Evolutionary conservation across 305 asterid genomes (phyloP), one percentile per base, ranked within the genome.

Genomic region (Withania somnifera): DNA sequence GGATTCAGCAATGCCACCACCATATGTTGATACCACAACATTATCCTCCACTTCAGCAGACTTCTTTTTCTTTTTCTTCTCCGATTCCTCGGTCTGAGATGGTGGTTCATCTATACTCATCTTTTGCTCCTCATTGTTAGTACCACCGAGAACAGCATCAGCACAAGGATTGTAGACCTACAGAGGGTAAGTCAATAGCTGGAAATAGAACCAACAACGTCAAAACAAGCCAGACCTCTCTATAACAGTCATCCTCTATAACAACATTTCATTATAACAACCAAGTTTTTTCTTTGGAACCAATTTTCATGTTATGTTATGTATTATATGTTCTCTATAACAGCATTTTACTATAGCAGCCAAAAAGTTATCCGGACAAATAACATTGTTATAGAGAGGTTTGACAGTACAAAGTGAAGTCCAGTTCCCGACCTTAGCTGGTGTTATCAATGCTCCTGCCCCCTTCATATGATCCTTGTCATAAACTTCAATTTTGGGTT

Each of bases 91-190:
- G 24, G 77, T 78, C 47, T 13, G 84, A 42, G 24, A 42, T 60
- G 11, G 57, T 52, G 64, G 57, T 79, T 26, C 81, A 76, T 81
- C 61, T 68, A 81, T 81, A 73, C 64, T 73, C 22, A 40, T 22
- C 68, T 77, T 11, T 24, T 57, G 34, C 10, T 85, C 89, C 53
- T 83, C 82, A 82, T 91, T 86, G 75, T 87, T 88, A 15, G 87
- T 81, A 0, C 64, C 88, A 22, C 91, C 91, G 42, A 93, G 89
- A 82, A 90, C 51, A 47, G 97, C 87, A 78, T 94, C 99, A 0
- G 99, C 93, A 15, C 98, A 88, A 58, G 98, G 94, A 77, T 95
- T 95, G 92, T 94, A 95, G 2, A 88, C 87, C 97, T 92, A 92
- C 87, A 77, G 10, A 28, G 11, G 11, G 13, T 30, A 64, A 24